Conservation (phyloP, 2,329 filamentous ascomycete genomes). For the Hypoxylon rubiginosum region DNA sequence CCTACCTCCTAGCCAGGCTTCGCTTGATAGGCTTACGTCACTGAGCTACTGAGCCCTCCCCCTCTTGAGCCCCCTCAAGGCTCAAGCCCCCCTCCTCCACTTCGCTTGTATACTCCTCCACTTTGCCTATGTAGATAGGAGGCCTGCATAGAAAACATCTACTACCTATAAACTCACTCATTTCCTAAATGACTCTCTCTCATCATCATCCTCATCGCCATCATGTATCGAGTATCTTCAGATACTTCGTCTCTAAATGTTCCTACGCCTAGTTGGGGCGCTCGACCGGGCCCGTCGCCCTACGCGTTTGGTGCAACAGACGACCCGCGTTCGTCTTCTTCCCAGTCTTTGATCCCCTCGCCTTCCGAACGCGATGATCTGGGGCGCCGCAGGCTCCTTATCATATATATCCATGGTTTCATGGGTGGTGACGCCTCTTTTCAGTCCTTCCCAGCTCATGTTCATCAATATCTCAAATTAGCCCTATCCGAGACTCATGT, state of each 20-base stretch:
- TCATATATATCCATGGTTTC: conserved; percentile 92
- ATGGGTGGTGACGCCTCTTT: conserved; percentile 91
- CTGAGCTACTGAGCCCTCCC: conserved; percentile 14
- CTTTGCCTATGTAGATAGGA: too few relatives aligned
- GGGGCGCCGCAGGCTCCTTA: conserved; percentile 71
- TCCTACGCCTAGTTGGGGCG: conserved; percentile 11
- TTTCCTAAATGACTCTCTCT: conserved; percentile 6
- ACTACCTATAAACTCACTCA: not conserved
- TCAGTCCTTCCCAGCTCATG: conserved; percentile 86
- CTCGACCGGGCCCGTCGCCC: conserved; percentile 9
- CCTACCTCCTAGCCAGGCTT: not conserved
- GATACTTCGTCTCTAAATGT: conserved; percentile 24
- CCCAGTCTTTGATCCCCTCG: conserved; percentile 55
- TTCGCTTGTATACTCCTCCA: too few relatives aligned
- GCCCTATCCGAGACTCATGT: conserved; percentile 79
- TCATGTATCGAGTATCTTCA: conserved; percentile 24
- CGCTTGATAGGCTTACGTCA: conserved; percentile 31
- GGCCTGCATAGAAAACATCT: not conserved
- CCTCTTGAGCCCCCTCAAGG: not conserved
- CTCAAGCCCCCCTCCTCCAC: too few relatives aligned
- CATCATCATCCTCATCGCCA: conserved; percentile 1
- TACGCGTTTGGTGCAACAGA: conserved; percentile 41
- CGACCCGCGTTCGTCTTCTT: conserved; percentile 65
- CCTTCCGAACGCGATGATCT: conserved; percentile 46
- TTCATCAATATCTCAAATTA: conserved; percentile 79